Percentiles rank a stretch among this genome's conserved stretches.
Evolutionary conservation across 148 eudicot species (phyloP).

Genomic region (Cornus florida): DNA sequence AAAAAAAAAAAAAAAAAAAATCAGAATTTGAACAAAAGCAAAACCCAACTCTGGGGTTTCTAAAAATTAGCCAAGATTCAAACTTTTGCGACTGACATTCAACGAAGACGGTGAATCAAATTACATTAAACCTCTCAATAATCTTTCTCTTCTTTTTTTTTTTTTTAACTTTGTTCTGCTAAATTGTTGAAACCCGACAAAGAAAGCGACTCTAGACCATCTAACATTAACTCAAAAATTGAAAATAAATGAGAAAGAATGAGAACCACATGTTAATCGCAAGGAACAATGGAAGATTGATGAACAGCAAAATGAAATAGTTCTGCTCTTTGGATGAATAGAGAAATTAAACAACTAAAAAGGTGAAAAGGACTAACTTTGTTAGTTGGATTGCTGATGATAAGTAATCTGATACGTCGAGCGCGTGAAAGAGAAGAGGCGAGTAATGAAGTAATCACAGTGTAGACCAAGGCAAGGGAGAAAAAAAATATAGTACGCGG

Average conservation of each 20-base stretch:
- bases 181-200: not conserved
- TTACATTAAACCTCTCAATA: not conserved
- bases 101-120: not conserved
- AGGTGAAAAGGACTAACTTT: not conserved
- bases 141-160: too few species aligned
- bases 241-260: not conserved
- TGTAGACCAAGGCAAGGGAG: too few species aligned
- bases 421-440: too few species aligned
- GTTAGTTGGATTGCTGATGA: not conserved
- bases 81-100: not conserved
- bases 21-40: too few species aligned
- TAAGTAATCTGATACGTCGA: not conserved
- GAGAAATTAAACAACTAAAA: too few species aligned
- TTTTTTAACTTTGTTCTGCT: not conserved
- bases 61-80: not conserved
- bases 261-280: not conserved
- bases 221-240: not conserved
- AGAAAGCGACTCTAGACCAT: not conserved
- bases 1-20: too few species aligned
- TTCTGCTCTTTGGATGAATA: too few species aligned
- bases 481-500: too few species aligned
- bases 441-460: too few species aligned
- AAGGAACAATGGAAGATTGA: not conserved
- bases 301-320: not conserved
- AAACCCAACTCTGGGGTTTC: too few species aligned